Base-by-base conservation (phyloP, 306 rosid species). In the Oemleria cerasiformis region DNA sequence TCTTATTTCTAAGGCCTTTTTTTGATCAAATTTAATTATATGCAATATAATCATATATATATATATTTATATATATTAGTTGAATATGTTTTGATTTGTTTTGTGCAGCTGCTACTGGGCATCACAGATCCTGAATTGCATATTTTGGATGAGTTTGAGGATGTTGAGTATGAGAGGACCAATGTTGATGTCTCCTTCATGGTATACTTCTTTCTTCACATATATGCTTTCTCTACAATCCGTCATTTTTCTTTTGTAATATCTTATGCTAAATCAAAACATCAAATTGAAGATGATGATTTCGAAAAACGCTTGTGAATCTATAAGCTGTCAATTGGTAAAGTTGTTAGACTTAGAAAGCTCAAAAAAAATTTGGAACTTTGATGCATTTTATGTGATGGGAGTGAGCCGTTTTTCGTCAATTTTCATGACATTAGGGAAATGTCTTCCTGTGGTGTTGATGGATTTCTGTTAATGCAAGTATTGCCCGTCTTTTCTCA, bases 131-230 rank as follows among this genome's bases (percentile, higher is more conserved):
- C 73, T 13, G 99, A 94, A 60, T 74, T 94, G 12, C 56, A 82
- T 57, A 73, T 91, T 76, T 75, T 91, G 42, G 96, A 94, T 67
- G 81, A 72, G 21, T 94, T 91, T 61, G 97, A 94, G 81, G 98
- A 89, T 79, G 84, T 70, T 63, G 98, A 94, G 75, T 94, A 94
- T 68, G 84, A 72, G 70, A 87, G 91, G 77, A 86, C 50, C 60
- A 64, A 84, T 34, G 91, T 89, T 77, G 83, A 86, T 50, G 89
- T 91, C 80, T 74, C 67, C 55, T 74, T 84, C 45, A 43, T 10
- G 80, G 97, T 90, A 57, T 73, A 30, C 2, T 79, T 71, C 44
- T 9, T 11, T 55, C 9, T 17, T 21, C 66, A 38, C 39, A 51
- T 58, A 20, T 55, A 56, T 14, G 59, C 20, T 25, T 53, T 64